Percentiles rank a stretch among this genome's conserved stretches.
These are phyloP conservation scores for Trypanosoma melophagium DNA, from an alignment of 208 protist species.

Conservation along the genomic window DNA sequence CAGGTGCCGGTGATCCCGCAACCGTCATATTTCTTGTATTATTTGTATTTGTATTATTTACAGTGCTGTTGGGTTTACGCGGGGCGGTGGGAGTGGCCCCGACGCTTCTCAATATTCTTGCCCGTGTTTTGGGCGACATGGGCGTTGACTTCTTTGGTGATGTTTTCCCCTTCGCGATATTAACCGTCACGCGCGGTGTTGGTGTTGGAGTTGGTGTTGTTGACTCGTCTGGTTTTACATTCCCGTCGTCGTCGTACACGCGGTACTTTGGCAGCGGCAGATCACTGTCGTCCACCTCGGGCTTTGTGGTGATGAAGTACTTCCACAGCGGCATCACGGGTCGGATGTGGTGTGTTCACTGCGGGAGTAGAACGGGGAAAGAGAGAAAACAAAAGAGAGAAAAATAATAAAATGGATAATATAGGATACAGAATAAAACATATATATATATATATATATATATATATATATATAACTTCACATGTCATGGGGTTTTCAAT, in stretches of 20 bases:
- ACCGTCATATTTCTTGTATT: too few species aligned
- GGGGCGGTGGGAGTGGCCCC: slow-evolving; percentile 17
- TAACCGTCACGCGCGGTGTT: not conserved
- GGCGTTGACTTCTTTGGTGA: slow-evolving; percentile 24
- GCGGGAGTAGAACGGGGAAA: not conserved
- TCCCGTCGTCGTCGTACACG: slow-evolving; percentile 80
- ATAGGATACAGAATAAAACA: not conserved
- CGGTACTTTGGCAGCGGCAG: slow-evolving; percentile 80
- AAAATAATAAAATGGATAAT: not conserved
- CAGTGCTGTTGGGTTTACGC: not conserved
- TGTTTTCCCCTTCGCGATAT: slow-evolving; percentile 11
- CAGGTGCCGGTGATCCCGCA: slow-evolving; percentile 7
- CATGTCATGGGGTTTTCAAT: too few species aligned
- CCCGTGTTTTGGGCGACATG: slow-evolving; percentile 33
- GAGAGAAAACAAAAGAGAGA: not conserved
- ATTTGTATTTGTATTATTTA: not conserved
- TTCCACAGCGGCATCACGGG: slow-evolving; percentile 73
- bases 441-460: not conserved
- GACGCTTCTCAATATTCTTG: slow-evolving; percentile 15
- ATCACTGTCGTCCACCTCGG: slow-evolving; percentile 83
- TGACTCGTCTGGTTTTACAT: slow-evolving; percentile 35
- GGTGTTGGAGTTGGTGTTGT: slow-evolving; percentile 2
- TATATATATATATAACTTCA: too few species aligned
- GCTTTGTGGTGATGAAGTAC: slow-evolving; percentile 58
- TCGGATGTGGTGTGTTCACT: not conserved